These are phyloP conservation scores for Medicago ruthenica DNA, from an alignment of 306 rosid species.

Conservation along the genomic window DNA sequence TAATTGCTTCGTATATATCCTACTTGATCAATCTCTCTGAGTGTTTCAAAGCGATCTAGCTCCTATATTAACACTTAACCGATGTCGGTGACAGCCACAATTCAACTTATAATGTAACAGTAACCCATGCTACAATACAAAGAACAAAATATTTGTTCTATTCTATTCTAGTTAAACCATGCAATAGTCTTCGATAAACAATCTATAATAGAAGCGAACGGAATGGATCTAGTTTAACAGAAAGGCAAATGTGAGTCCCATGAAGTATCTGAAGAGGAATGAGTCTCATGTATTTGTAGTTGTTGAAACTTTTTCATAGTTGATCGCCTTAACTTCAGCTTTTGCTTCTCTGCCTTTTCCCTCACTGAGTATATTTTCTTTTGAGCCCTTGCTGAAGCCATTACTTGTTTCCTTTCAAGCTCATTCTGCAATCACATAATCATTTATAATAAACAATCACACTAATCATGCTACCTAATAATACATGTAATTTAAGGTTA, in stretches of 20 bases:
- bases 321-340: slow-evolving; percentile 49
- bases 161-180: too few relatives aligned
- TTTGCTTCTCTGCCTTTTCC: slow-evolving; percentile 65
- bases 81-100: too few relatives aligned
- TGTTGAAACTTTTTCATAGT: slow-evolving; percentile 51
- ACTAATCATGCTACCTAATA: too few relatives aligned
- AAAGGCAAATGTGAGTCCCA: slow-evolving; percentile 33
- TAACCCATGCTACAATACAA: neutral
- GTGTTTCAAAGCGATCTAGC: too few relatives aligned
- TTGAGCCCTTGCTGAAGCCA: slow-evolving; percentile 50
- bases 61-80: too few relatives aligned
- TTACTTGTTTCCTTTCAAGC: slow-evolving; percentile 58
- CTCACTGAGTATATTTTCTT: slow-evolving; percentile 51
- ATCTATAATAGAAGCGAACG: neutral
- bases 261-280: slow-evolving; percentile 30
- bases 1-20: too few relatives aligned
- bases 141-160: neutral
- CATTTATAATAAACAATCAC: too few relatives aligned
- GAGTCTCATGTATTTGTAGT: slow-evolving; percentile 40
- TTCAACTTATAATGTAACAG: too few relatives aligned
- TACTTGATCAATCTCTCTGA: too few relatives aligned
- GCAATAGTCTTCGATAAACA: too few relatives aligned
- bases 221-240: slow-evolving; percentile 23
- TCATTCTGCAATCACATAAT: slow-evolving; percentile 45
- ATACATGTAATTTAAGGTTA: neutral